These are phyloP conservation scores for Parathielavia hyrcaniae DNA, from an alignment of 495 filamentous ascomycete genomes.

Conservation along the genomic window DNA sequence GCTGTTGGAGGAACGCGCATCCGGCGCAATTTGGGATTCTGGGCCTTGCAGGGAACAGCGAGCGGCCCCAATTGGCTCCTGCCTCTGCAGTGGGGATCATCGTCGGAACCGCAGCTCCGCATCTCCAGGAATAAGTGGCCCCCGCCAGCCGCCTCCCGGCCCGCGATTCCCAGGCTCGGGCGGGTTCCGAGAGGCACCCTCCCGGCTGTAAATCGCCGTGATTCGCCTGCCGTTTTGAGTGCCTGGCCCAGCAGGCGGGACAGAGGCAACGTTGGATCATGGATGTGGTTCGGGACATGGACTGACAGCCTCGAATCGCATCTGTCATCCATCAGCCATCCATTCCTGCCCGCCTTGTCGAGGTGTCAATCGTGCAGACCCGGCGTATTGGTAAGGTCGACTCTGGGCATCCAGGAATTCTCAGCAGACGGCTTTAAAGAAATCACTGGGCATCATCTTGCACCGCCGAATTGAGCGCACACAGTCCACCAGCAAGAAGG, in stretches of 20 bases:
- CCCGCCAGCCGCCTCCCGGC: conserved; percentile 33
- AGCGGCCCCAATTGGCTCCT: conserved; percentile 10
- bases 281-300: neutral
- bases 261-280: neutral
- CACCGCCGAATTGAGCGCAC: neutral
- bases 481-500: neutral
- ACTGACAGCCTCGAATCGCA: neutral
- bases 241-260: neutral
- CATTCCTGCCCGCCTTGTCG: neutral
- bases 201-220: neutral
- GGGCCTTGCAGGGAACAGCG: conserved; percentile 16
- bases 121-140: conserved; percentile 33
- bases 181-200: conserved; percentile 13
- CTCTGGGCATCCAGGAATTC: too few species aligned
- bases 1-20: conserved; percentile 16
- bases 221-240: conserved; percentile 2
- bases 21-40: conserved; percentile 21
- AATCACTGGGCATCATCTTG: neutral
- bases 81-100: conserved; percentile 13
- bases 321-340: neutral
- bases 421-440: too few species aligned
- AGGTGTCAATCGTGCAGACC: too few species aligned
- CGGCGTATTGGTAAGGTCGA: too few species aligned
- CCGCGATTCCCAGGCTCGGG: conserved; percentile 33
- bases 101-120: conserved; percentile 34